These are phyloP conservation scores for Clitoria ternatea DNA, from an alignment of 306 rosid genomes.

Conservation along the genomic window DNA sequence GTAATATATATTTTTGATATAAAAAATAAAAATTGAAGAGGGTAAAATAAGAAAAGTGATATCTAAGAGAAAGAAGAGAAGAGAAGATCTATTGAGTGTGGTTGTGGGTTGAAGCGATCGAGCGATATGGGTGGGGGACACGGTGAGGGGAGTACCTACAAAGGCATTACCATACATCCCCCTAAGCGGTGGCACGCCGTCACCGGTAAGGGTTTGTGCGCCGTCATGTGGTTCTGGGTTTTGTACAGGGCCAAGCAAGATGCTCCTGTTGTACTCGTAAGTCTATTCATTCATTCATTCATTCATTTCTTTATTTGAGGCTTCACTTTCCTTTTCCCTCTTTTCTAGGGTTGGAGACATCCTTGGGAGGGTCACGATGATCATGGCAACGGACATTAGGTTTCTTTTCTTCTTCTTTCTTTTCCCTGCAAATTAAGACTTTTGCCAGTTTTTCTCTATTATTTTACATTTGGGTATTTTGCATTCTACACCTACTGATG, in stretches of 20 bases:
- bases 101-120: neutral
- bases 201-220: slow-evolving; percentile 97
- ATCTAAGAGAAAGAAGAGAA: no score
- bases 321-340: neutral
- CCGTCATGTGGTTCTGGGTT: slow-evolving; percentile 98
- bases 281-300: neutral
- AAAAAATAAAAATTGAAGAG: no score
- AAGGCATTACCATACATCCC: slow-evolving; percentile 37
- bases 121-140: slow-evolving; percentile 37
- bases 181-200: slow-evolving; percentile 82
- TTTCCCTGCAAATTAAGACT: neutral
- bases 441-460: no score
- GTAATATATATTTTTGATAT: no score
- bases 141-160: slow-evolving; percentile 34
- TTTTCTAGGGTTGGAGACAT: slow-evolving; percentile 88
- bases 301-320: neutral
- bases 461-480: neutral
- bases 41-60: no score
- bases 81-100: neutral
- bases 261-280: slow-evolving; percentile 92
- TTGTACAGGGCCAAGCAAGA: slow-evolving; percentile 96
- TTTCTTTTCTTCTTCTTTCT: slow-evolving; percentile 10
- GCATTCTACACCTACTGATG: neutral
- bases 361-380: slow-evolving; percentile 98
- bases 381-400: slow-evolving; percentile 40